Evolutionary conservation across 2,329 filamentous ascomycete species (phyloP).

Genomic region (Sporothrix variecibatus): DNA sequence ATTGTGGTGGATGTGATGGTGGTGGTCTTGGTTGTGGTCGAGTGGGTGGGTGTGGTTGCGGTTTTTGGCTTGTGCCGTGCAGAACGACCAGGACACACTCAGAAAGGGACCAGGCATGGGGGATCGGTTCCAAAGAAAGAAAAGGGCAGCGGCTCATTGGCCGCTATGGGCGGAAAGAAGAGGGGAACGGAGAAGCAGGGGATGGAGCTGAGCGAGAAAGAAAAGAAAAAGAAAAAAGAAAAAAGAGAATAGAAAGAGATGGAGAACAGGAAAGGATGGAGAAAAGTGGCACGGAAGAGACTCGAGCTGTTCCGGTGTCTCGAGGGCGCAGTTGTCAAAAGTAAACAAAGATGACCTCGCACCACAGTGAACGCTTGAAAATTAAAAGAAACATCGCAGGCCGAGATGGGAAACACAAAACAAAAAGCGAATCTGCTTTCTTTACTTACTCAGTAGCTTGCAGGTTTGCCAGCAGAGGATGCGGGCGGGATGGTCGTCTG

Average conservation of each 20-base stretch:
- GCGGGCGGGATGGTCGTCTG: constrained; percentile 7
- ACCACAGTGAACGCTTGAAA: background rate
- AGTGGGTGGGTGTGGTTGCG: constrained; percentile 18
- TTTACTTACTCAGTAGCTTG: background rate
- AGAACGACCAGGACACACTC: constrained; percentile 12
- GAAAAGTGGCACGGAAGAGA: background rate
- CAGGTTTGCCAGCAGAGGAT: background rate
- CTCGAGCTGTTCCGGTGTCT: background rate
- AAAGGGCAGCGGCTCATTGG: constrained; percentile 20
- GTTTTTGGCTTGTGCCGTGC: constrained; percentile 25
- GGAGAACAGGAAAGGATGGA: background rate
- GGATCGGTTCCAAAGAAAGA: constrained; percentile 18
- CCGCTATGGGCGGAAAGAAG: constrained; percentile 14
- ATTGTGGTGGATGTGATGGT: background rate
- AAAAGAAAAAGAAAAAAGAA: background rate
- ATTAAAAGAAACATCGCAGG: background rate
- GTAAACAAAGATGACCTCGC: constrained; percentile 1
- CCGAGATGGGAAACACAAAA: background rate
- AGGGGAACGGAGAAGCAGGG: constrained; percentile 16
- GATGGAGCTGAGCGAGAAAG: background rate
- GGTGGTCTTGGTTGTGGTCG: background rate
- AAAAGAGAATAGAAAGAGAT: background rate
- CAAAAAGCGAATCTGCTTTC: background rate
- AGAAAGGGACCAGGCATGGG: constrained; percentile 12
- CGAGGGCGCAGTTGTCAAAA: background rate